Percentiles rank a stretch among this genome's conserved stretches.
phyloP scores from a whole-genome alignment of 2,329 filamentous ascomycete species.

The Diaporthe caulivora region DNA sequence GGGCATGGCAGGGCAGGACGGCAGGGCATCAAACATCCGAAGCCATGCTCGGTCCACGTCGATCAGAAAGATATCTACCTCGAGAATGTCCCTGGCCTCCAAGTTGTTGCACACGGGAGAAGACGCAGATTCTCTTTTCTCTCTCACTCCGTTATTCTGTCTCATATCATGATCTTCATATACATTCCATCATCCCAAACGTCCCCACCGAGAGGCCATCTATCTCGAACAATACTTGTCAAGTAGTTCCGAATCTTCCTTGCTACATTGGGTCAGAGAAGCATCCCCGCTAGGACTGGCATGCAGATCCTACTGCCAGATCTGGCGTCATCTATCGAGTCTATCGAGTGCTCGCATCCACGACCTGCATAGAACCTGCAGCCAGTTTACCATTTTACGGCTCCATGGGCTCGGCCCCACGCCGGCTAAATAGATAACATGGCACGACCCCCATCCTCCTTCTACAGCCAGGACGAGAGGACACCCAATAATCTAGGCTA shows the following conservation, averaged over 20 bases:
- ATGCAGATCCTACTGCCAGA: constrained; percentile 17
- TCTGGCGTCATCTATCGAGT: neutral
- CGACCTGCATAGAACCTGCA: constrained; percentile 5
- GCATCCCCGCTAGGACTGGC: constrained; percentile 6
- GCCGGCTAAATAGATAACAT: constrained; percentile 26
- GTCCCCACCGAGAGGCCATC: constrained; percentile 17
- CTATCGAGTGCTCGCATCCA: constrained; percentile 4
- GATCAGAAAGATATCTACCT: constrained; percentile 22
- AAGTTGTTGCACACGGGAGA: neutral
- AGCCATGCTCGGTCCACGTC: constrained; percentile 9
- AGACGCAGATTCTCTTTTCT: neutral
- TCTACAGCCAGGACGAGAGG: constrained; percentile 34
- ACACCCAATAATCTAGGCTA: constrained; percentile 41
- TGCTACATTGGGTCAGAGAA: neutral
- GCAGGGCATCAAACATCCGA: constrained; percentile 28
- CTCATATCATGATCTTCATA: constrained; percentile 30
- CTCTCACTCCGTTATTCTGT: constrained; percentile 1
- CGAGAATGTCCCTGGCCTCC: constrained; percentile 13
- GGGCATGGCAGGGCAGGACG: neutral
- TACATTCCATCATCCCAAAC: constrained; percentile 23
- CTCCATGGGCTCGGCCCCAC: constrained; percentile 26
- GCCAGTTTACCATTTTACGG: neutral
- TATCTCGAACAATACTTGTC: constrained; percentile 23
- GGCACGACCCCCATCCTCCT: constrained; percentile 20
- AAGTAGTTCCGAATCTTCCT: constrained; percentile 10